A percentile compares a stretch with the other conserved stretches of the same genome.
Conservation (phyloP, 306 rosid genomes). For the Fragaria ananassa region DNA sequence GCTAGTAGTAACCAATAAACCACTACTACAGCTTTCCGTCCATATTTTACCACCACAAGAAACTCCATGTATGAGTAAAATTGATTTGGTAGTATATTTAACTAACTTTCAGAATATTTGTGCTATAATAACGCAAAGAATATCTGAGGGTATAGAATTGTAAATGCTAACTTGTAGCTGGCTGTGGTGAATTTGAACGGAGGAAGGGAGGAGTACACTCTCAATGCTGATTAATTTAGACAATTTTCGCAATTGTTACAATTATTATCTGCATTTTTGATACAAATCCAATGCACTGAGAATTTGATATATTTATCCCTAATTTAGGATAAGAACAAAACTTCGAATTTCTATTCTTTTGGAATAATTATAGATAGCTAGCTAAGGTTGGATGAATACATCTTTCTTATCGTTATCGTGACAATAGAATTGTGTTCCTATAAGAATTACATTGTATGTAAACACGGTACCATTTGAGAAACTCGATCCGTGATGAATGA, state of each 20-base stretch:
- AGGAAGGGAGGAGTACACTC: background rate
- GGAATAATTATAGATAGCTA: background rate
- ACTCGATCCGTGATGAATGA: background rate
- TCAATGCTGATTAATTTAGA: background rate
- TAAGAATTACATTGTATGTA: background rate
- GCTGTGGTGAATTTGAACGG: background rate
- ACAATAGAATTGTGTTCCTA: background rate
- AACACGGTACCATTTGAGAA: background rate
- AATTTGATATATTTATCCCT: background rate
- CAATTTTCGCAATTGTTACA: background rate
- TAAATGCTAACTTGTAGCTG: background rate
- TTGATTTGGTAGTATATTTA: background rate
- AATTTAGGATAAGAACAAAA: too few species aligned
- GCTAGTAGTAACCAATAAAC: background rate
- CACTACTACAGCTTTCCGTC: background rate
- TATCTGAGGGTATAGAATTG: background rate
- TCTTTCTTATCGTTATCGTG: background rate
- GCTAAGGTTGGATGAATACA: background rate
- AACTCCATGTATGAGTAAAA: background rate
- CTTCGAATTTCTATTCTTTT: background rate
- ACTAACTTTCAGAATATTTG: background rate
- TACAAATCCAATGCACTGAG: background rate
- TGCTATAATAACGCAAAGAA: background rate
- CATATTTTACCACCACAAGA: background rate
- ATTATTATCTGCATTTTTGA: background rate